Conservation (phyloP, 108 stramenopile species). For the Pseudonitzschia delicatissima region DNA sequence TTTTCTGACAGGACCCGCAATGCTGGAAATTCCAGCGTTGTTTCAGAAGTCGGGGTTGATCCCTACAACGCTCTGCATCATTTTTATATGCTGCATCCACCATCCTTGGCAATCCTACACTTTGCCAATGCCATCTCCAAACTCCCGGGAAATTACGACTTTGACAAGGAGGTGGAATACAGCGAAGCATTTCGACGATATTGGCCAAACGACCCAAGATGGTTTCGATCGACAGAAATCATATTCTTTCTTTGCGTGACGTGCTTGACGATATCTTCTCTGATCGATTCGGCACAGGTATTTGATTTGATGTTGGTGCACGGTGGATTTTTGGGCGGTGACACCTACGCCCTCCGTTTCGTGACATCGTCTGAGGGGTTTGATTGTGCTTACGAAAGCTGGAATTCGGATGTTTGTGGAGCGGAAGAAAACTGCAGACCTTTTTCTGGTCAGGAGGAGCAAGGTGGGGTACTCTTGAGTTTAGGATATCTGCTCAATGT, state of each 20-base stretch:
- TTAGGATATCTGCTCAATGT: conserved; percentile 30
- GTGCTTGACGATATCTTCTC: conserved; percentile 33
- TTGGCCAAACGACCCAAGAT: conserved; percentile 29
- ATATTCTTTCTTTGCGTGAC: conserved; percentile 38
- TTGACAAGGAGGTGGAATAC: conserved; percentile 36
- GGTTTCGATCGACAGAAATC: conserved; percentile 31
- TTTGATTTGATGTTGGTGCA: conserved; percentile 37
- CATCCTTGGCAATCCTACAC: conserved; percentile 40
- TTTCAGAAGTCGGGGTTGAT: conserved; percentile 59
- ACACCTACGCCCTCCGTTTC: conserved; percentile 4
- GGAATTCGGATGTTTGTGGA: background rate
- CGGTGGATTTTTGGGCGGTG: conserved; percentile 12
- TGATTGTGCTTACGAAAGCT: conserved; percentile 12
- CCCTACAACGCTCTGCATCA: conserved; percentile 39
- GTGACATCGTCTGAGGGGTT: conserved; percentile 2
- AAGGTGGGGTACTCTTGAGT: conserved; percentile 28
- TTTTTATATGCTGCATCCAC: conserved; percentile 45
- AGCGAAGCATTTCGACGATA: conserved; percentile 36
- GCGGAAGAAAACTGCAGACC: conserved; percentile 21
- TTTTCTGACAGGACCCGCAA: conserved; percentile 66
- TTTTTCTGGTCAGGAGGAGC: conserved; percentile 18
- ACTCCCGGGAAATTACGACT: conserved; percentile 37
- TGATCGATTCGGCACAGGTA: conserved; percentile 46
- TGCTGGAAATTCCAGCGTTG: conserved; percentile 56
- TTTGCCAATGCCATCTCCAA: conserved; percentile 55